phyloP scores from a whole-genome alignment of 768 basidiomycete genomes.

The Hysterangium stoloniferum region DNA sequence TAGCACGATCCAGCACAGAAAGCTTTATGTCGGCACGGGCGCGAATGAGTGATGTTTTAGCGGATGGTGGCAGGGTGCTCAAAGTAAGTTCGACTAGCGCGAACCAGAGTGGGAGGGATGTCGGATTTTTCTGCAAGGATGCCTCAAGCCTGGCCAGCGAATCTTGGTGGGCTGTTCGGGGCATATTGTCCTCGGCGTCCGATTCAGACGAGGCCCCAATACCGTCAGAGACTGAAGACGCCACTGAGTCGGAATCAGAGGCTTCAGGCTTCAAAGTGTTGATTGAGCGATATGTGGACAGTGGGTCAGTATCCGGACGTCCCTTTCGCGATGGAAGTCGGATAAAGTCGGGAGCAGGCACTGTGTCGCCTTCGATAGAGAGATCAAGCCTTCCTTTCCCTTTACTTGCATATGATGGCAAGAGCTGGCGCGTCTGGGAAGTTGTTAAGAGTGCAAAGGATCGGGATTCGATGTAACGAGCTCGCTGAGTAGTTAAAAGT shows the following conservation, averaged over 20 bases:
- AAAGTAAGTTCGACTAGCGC: slow-evolving; percentile 55
- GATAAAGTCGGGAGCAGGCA: slow-evolving; percentile 43
- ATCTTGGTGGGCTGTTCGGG: slow-evolving; percentile 41
- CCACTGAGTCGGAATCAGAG: slow-evolving; percentile 22
- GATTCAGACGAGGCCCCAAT: slow-evolving; percentile 28
- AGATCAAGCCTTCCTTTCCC: not conserved
- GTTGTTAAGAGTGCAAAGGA: slow-evolving; percentile 46
- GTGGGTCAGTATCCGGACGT: slow-evolving; percentile 14
- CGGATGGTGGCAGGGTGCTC: slow-evolving; percentile 48
- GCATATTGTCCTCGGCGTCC: slow-evolving; percentile 14
- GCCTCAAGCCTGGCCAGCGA: slow-evolving; percentile 53
- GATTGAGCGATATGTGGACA: slow-evolving; percentile 48
- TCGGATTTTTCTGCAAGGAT: slow-evolving; percentile 41
- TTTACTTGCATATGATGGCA: slow-evolving; percentile 15
- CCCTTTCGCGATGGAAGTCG: slow-evolving; percentile 40
- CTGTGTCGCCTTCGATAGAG: too few species aligned
- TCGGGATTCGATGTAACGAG: slow-evolving; percentile 49
- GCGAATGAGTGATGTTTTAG: slow-evolving; percentile 56
- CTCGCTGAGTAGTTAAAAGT: slow-evolving; percentile 27
- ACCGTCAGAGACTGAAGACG: slow-evolving; percentile 24
- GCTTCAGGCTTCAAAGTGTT: slow-evolving; percentile 13
- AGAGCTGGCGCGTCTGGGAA: slow-evolving; percentile 43
- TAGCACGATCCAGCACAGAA: slow-evolving; percentile 58
- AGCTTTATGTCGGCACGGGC: slow-evolving; percentile 65
- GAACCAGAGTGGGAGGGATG: slow-evolving; percentile 52